Conservation (phyloP, 1,139 yeast genomes). For the Taphrina pruni region DNA sequence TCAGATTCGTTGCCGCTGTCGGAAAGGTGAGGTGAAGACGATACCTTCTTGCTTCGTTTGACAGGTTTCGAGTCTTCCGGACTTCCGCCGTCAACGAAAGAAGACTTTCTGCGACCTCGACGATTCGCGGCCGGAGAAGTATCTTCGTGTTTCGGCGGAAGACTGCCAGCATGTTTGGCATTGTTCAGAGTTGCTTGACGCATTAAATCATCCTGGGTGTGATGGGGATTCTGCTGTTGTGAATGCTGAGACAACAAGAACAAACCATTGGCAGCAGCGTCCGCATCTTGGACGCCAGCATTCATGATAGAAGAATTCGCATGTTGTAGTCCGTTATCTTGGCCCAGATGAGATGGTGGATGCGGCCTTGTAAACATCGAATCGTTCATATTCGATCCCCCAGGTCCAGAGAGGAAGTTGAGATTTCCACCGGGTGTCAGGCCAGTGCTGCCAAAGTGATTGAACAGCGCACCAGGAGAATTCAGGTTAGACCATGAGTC, state of each 20-base stretch:
- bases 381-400: slow-evolving; percentile 27
- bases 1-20: slow-evolving; percentile 41
- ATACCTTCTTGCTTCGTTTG: slow-evolving; percentile 24
- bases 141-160: slow-evolving; percentile 14
- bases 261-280: slow-evolving; percentile 50
- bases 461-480: slow-evolving; percentile 53
- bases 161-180: slow-evolving; percentile 24
- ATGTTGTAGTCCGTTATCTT: slow-evolving; percentile 21
- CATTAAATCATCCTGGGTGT: slow-evolving; percentile 26
- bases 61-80: slow-evolving; percentile 25
- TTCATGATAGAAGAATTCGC: background rate
- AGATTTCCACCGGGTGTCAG: slow-evolving; percentile 28
- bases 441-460: slow-evolving; percentile 47
- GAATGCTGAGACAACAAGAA: slow-evolving; percentile 50
- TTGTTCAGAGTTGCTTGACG: slow-evolving; percentile 37
- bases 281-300: slow-evolving; percentile 43
- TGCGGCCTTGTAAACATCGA: slow-evolving; percentile 28
- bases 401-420: slow-evolving; percentile 32
- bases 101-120: slow-evolving; percentile 25
- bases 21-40: slow-evolving; percentile 9
- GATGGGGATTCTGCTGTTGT: slow-evolving; percentile 38
- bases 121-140: slow-evolving; percentile 18
- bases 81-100: slow-evolving; percentile 15
- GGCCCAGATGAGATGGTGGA: slow-evolving; percentile 33
- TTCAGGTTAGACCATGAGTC: slow-evolving; percentile 45